Percentiles rank a stretch among this genome's conserved stretches.
Evolutionary conservation across 257 asterid species (phyloP).

Genomic region (Jacaranda copaia): DNA sequence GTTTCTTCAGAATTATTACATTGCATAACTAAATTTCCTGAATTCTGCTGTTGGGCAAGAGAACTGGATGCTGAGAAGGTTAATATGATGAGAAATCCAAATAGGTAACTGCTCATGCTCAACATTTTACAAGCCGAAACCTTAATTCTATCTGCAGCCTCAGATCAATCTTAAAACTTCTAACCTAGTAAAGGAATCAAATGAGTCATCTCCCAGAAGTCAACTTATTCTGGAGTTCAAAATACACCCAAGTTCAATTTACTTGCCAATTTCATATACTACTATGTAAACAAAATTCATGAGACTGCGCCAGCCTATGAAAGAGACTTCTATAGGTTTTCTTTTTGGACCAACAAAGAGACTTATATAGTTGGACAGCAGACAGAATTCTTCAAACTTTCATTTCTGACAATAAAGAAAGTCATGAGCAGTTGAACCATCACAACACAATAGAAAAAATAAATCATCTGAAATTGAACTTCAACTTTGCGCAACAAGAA

Average conservation of each 20-base stretch:
- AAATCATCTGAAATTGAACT: neutral
- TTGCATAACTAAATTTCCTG: constrained; percentile 41
- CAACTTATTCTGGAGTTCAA: neutral
- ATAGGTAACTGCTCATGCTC: constrained; percentile 35
- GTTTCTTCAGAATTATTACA: constrained; percentile 50
- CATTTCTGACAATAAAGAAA: constrained; percentile 31
- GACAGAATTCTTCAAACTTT: constrained; percentile 34
- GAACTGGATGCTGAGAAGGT: constrained; percentile 32
- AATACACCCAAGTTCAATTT: neutral
- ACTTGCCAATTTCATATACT: too few relatives aligned
- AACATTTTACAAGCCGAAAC: constrained; percentile 10
- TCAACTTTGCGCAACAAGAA: constrained; percentile 9
- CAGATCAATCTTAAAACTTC: constrained; percentile 7
- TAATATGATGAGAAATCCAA: constrained; percentile 32
- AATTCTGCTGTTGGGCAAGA: constrained; percentile 57
- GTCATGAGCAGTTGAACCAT: constrained; percentile 21
- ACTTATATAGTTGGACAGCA: neutral
- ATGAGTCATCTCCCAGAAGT: neutral
- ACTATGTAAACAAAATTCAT: neutral
- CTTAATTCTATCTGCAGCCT: too few relatives aligned
- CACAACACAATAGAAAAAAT: neutral
- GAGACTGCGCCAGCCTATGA: constrained; percentile 14
- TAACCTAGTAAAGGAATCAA: neutral
- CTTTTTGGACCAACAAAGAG: too few relatives aligned
- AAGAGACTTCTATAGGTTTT: neutral